Evolutionary conservation across 805 yeast species (phyloP).

Genomic region (Yarrowia deformans): DNA sequence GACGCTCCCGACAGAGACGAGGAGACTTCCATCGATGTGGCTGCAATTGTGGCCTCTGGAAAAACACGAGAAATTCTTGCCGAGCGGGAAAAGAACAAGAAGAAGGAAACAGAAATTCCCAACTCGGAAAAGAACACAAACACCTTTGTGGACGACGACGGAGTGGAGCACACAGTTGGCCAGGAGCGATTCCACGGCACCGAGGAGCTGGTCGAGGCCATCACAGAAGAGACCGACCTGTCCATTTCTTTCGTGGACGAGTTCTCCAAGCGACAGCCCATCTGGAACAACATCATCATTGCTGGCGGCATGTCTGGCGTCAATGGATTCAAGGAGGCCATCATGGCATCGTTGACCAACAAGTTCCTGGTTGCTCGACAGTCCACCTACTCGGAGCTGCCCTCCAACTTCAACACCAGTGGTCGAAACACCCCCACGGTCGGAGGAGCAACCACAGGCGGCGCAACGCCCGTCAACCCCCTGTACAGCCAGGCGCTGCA

Average conservation of each 20-base stretch:
- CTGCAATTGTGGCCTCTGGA: conserved; percentile 83
- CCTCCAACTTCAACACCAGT: conserved; percentile 50
- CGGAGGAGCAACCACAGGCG: conserved; percentile 40
- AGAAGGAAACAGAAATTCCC: conserved; percentile 48
- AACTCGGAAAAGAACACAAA: conserved; percentile 80
- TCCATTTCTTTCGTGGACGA: conserved; percentile 68
- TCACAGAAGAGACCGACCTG: conserved; percentile 63
- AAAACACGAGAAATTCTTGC: conserved; percentile 74
- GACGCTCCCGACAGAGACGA: conserved; percentile 55
- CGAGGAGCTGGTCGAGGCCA: conserved; percentile 60
- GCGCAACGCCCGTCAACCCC: conserved; percentile 52
- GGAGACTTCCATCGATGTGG: conserved; percentile 85
- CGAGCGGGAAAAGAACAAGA: conserved; percentile 62
- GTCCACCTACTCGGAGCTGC: conserved; percentile 51
- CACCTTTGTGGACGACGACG: conserved; percentile 66
- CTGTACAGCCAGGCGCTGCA: conserved; percentile 50
- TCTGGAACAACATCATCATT: conserved; percentile 82
- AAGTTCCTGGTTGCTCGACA: conserved; percentile 59
- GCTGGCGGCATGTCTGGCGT: conserved; percentile 81
- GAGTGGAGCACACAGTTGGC: conserved; percentile 72
- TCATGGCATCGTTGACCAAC: conserved; percentile 64
- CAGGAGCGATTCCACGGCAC: conserved; percentile 88
- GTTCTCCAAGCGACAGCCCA: conserved; percentile 73
- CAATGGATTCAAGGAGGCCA: conserved; percentile 75
- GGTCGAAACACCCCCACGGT: conserved; percentile 49